Base-by-base conservation (phyloP, 1,139 yeast species). In the Geotrichum restrictum region DNA sequence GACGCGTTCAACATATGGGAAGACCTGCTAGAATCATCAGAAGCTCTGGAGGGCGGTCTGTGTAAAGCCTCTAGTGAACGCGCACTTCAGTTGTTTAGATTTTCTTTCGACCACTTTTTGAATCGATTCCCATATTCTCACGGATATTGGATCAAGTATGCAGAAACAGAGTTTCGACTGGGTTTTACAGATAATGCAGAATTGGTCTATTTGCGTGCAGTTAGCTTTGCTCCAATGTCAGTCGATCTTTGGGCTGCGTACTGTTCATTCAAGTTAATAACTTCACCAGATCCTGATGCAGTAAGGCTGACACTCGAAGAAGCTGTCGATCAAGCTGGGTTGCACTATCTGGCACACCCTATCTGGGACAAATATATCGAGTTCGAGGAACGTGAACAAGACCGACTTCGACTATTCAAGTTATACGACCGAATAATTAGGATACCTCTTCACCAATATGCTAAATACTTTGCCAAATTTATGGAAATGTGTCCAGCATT, bases 91-190 rank as follows among this genome's bases (percentile, higher is more conserved):
- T 60, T 76, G 4, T 65, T 81, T 45, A 65, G 81, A 45, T 60
- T 71, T 1, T 70, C 83, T 0, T 87, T 81, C 63, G 76, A 76
- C 48, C 75, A 79, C 22, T 70, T 91, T 53, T 71, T 93, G n/a
- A 68, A 68, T 1, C 75, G 78, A 53, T 89, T 76, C 66, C 98
- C 98, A 0, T 71, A 76, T 38, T 68, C 84, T 32, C 88, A 83
- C 62, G 88, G 87, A 49, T 88, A 87, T 66, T 88, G 97, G 93
- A 74, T 85, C 46, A 79, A 82, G 57, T 87, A 78, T 65, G 96
- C 95, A 0, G 72, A 76, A 22, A 72, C 81, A 67, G 87, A 82
- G 65, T 82, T 78, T 62, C 73, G 74, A 42, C 65, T 85, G 32
- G 85, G 85, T 0, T 70, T 78, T 54, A 72, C 82, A 0, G 72